Base-by-base conservation (phyloP, 2,329 filamentous ascomycete genomes). In the Seiridium unicorne region DNA sequence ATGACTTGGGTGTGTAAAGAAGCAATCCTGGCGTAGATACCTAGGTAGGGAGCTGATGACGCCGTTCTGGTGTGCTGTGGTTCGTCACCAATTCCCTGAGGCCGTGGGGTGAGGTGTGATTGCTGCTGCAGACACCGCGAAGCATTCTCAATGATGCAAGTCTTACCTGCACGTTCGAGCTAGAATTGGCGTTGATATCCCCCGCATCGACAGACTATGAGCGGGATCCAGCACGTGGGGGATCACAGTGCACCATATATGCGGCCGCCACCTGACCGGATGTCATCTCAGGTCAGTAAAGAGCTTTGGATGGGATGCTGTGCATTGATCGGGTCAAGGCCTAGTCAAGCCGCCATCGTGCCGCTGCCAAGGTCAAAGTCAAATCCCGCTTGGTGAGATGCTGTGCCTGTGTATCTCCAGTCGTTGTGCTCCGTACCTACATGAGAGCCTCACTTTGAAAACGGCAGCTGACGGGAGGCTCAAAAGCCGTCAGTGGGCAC, bases 71-170 rank as follows among this genome's bases (percentile, higher is more conserved):
- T 34, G 42, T 32, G 11, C 55, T 42, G 44, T 48, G 31, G 55
- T 57, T 57, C 48, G 55, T 44, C 55, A 57, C 11, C 26, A n/a
- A 26, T 44, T 49, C 31, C 18, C 26, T 13, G 9, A 38, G 7
- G 32, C 34, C 55, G 55, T 58, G 55, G 55, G 55, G 34, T 58
- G 55, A 51, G 26, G 55, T 58, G 47, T 51, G 55, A 49, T 51
- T 9, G 32, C 46, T 49, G 44, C 54, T 44, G 35, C n/a, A 34
- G n/a, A 53, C 8, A 7, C 7, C 32, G 31, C 34, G 32, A 31
- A 38, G 34, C 32, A n/a, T 46, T 13, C 31, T n/a, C 10, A n/a
- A 13, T 10, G 34, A n/a, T 40, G 35, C 44, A 38, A 35, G 54
- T 35, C 6, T 48, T 3, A 35, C 13, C 31, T 57, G 40, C 54